Evolutionary conservation across 345 rosid species (phyloP).

Genomic region (Corymbia maculata): DNA sequence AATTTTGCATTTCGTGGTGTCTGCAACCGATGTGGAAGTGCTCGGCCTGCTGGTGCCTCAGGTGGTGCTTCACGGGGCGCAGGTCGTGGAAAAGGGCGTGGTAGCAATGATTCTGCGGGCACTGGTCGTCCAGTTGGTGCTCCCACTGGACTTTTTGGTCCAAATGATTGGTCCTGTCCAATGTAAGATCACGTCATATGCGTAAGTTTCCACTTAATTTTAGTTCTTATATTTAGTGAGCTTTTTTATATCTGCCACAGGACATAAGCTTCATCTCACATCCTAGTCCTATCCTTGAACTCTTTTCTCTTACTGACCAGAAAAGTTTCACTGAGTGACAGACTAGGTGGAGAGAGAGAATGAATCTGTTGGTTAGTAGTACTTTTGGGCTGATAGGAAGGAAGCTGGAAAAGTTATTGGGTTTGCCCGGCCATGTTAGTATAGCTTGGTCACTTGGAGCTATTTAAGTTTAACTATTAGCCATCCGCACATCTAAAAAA

Average conservation of each 20-base stretch:
- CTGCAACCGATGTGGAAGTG: slow-evolving; percentile 93
- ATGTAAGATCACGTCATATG: slow-evolving; percentile 55
- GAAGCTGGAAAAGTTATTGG: background rate
- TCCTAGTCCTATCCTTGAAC: background rate
- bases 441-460: background rate
- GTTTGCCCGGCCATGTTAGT: background rate
- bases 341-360: background rate
- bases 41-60: slow-evolving; percentile 84
- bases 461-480: background rate
- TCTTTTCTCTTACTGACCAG: background rate
- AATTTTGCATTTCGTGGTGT: slow-evolving; percentile 98
- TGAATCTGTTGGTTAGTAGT: background rate
- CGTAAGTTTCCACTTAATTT: background rate
- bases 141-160: slow-evolving; percentile 87
- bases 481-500: background rate
- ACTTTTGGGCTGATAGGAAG: background rate
- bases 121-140: slow-evolving; percentile 45
- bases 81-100: slow-evolving; percentile 85
- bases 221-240: background rate
- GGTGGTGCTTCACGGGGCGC: slow-evolving; percentile 66
- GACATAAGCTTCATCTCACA: background rate
- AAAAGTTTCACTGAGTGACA: background rate
- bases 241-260: background rate
- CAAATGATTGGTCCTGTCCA: slow-evolving; percentile 99
- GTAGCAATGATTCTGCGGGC: slow-evolving; percentile 36